Base-by-base conservation (phyloP, 2,329 filamentous ascomycete genomes). In the Sporothrix brunneoviolacea region DNA sequence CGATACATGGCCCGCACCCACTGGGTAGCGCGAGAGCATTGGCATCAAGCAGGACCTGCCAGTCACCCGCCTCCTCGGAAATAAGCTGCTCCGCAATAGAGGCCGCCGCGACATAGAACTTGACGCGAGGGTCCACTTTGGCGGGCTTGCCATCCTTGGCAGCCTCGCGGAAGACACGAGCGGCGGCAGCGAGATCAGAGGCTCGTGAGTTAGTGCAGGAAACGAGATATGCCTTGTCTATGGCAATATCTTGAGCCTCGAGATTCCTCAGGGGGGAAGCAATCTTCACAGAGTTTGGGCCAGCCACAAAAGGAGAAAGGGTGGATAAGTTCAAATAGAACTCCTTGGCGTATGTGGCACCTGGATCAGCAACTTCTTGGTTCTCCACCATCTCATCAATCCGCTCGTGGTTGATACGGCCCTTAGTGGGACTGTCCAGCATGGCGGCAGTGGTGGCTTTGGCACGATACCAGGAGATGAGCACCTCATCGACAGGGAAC, bases 241-340 rank as follows among this genome's bases (percentile, higher is more conserved):
- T 68, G 43, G 80, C 76, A 64, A 97, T 95, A 56, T 86, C 70
- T 62, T 91, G 74, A 0, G 77, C 64, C 59, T 85, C 84, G 1
- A 97, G 78, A 28, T 91, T 81, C 5, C 73, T 69, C 1, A 97
- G 67, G 0, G 91, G 88, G 0, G 84, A 95, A 0, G 86, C 82
- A 0, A 95, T 71, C 67, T 96, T 96, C 61, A 95, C 89, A 0
- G 86, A 91, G 69, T 96, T 95, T 1, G 91, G 91, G 0, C 91
- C 91, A 0, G 90, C 77, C 9, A 96, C 83, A 51, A 86, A 91
- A 0, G 91, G 91, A 0, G 88, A 85, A 0, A 96, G 76, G 0
- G 88, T 91, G 0, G 85, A 88, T 1, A 96, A 77, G 64, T 95
- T 81, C 82, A 96, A 72, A 64, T 86, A 90, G 0, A 95, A 74